phyloP scores from a whole-genome alignment of 2,329 filamentous ascomycete species.

The Nakataea oryzae region DNA sequence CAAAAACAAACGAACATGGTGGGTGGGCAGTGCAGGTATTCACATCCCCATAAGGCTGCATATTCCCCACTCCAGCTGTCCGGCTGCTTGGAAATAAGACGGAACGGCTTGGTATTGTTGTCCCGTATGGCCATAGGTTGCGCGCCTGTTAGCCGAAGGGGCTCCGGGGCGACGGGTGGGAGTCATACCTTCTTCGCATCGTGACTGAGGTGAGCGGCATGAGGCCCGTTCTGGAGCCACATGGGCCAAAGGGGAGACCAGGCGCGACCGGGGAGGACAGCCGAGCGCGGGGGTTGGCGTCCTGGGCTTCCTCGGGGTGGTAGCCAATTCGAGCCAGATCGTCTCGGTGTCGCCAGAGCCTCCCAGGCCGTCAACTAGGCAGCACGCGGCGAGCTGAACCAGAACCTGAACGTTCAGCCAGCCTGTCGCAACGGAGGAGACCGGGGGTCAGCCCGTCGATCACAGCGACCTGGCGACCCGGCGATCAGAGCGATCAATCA shows the following conservation, averaged over 20 bases:
- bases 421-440: background rate
- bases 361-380: too few species aligned
- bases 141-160: background rate
- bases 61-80: background rate
- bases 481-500: background rate
- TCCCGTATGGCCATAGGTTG: background rate
- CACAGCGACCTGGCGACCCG: too few species aligned
- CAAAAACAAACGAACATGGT: background rate
- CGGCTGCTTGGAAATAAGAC: background rate
- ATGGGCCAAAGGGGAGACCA: background rate
- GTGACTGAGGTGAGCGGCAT: background rate
- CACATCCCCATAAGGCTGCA: background rate
- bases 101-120: background rate
- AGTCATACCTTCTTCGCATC: background rate
- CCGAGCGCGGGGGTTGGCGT: background rate
- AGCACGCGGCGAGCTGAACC: too few species aligned
- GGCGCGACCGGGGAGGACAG: too few species aligned
- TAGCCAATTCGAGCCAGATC: background rate
- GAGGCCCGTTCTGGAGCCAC: background rate
- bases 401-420: background rate
- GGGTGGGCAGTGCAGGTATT: background rate
- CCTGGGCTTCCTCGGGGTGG: background rate
- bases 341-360: too few species aligned
- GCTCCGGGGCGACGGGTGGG: background rate
- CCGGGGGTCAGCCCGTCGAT: too few species aligned